phyloP scores from a whole-genome alignment of 768 basidiomycete species.

The Naematelia aurantialba region DNA sequence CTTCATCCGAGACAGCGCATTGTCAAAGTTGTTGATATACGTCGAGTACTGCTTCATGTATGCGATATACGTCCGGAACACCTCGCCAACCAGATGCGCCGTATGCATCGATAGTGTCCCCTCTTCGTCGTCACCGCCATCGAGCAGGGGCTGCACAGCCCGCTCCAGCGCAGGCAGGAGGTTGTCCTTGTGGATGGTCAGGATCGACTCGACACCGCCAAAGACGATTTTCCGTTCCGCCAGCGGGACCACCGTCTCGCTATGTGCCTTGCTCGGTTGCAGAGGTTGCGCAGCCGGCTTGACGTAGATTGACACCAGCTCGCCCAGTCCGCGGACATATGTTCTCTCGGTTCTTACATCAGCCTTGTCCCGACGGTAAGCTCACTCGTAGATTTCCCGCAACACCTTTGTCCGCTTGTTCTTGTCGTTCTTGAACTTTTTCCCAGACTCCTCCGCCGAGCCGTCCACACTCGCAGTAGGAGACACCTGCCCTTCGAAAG shows the following conservation, averaged over 20 bases:
- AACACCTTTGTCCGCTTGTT: constrained; percentile 76
- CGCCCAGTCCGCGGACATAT: constrained; percentile 89
- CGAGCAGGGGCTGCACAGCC: constrained; percentile 68
- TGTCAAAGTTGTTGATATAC: constrained; percentile 98
- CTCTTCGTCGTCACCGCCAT: constrained; percentile 61
- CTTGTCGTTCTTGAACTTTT: constrained; percentile 89
- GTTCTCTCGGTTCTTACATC: constrained; percentile 77
- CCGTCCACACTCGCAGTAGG: constrained; percentile 7
- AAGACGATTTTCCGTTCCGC: constrained; percentile 88
- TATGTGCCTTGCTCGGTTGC: constrained; percentile 63
- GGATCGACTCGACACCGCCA: constrained; percentile 79
- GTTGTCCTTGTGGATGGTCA: constrained; percentile 86
- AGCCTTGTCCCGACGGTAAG: constrained; percentile 36
- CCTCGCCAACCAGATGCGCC: constrained; percentile 75
- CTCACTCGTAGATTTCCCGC: constrained; percentile 85
- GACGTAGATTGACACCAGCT: constrained; percentile 92
- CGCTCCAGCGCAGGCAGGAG: constrained; percentile 86
- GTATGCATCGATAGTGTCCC: constrained; percentile 70
- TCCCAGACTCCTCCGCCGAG: constrained; percentile 42
- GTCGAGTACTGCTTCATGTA: constrained; percentile 99
- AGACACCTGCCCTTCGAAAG: constrained; percentile 1
- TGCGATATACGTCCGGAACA: constrained; percentile 88
- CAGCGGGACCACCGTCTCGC: constrained; percentile 79
- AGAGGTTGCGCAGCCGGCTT: constrained; percentile 71
- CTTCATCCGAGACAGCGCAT: constrained; percentile 79